phyloP scores from a whole-genome alignment of 2,329 filamentous ascomycete genomes.

The Colletotrichum shisoi region DNA sequence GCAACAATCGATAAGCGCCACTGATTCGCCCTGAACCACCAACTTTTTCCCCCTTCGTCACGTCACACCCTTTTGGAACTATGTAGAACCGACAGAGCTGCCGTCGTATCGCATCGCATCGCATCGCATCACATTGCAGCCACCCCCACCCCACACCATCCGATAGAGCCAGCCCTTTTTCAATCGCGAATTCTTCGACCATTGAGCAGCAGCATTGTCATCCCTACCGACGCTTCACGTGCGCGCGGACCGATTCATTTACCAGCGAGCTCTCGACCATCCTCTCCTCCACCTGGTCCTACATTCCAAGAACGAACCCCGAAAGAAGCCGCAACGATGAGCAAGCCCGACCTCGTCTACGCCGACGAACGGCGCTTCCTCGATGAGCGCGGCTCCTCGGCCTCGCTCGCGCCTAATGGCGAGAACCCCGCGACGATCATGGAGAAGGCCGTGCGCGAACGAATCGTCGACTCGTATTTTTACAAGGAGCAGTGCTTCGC shows the following conservation, averaged over 20 bases:
- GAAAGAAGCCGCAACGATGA: conserved; percentile 43
- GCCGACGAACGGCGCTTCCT: conserved; percentile 85
- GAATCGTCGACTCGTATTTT: conserved; percentile 94
- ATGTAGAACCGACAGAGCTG: background rate
- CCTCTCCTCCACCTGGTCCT: conserved; percentile 37
- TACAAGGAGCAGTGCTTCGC: conserved; percentile 99
- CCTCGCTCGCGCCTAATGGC: conserved; percentile 79
- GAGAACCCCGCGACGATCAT: conserved; percentile 95
- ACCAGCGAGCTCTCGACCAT: conserved; percentile 9
- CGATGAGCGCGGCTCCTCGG: conserved; percentile 86
- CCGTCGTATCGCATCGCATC: background rate
- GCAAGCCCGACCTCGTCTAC: conserved; percentile 65
- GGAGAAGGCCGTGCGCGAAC: conserved; percentile 94
- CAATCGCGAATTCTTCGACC: conserved; percentile 11
- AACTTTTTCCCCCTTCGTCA: conserved; percentile 28
- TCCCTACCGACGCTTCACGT: conserved; percentile 13
- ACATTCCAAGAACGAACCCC: conserved; percentile 25
- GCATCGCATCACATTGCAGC: too few relatives aligned
- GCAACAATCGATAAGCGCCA: conserved; percentile 57
- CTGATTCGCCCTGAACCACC: conserved; percentile 8
- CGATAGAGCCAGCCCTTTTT: background rate
- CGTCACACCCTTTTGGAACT: background rate
- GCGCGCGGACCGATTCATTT: conserved; percentile 24
- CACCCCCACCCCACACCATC: conserved; percentile 1
- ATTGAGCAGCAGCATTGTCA: conserved; percentile 19